A percentile compares a stretch with the other conserved stretches of the same genome.
Conservation (phyloP, 2,329 filamentous ascomycete species). For the Neofusicoccum laricinum region DNA sequence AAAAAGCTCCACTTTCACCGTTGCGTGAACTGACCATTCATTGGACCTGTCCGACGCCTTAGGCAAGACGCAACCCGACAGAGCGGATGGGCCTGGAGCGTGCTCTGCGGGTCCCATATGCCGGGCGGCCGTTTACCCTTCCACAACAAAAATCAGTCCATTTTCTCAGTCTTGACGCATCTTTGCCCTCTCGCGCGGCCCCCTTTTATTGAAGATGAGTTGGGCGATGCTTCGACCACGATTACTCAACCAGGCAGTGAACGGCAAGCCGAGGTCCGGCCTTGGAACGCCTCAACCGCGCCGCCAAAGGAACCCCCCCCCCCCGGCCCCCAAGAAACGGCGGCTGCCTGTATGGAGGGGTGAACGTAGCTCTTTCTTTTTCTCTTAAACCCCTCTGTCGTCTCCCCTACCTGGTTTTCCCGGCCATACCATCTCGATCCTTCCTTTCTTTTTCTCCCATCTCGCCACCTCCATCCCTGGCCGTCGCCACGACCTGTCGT, state of each 20-base stretch:
- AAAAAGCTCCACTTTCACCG: not conserved
- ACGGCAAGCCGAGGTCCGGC: not conserved
- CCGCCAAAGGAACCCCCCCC: not conserved
- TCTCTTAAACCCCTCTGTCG: not conserved
- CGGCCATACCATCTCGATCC: too few relatives aligned
- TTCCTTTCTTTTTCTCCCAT: not conserved
- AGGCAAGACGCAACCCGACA: too few relatives aligned
- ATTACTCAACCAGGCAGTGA: not conserved
- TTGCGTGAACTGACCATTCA: not conserved
- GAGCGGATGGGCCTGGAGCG: not conserved
- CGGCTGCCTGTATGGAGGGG: too few relatives aligned
- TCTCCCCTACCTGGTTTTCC: not conserved
- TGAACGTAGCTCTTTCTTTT: too few relatives aligned
- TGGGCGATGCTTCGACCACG: not conserved
- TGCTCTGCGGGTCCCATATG: not conserved
- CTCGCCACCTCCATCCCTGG: not conserved
- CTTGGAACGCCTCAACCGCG: not conserved
- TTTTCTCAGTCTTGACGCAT: not conserved
- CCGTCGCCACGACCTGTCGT: not conserved
- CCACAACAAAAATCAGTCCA: not conserved
- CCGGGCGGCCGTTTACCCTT: not conserved
- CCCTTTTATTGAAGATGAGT: too few relatives aligned
- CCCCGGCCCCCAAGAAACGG: not conserved
- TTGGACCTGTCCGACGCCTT: too few relatives aligned
- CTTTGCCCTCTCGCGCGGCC: too few relatives aligned